Conservation (phyloP, 2,329 filamentous ascomycete genomes). For the Dothidotthia symphoricarpi region DNA sequence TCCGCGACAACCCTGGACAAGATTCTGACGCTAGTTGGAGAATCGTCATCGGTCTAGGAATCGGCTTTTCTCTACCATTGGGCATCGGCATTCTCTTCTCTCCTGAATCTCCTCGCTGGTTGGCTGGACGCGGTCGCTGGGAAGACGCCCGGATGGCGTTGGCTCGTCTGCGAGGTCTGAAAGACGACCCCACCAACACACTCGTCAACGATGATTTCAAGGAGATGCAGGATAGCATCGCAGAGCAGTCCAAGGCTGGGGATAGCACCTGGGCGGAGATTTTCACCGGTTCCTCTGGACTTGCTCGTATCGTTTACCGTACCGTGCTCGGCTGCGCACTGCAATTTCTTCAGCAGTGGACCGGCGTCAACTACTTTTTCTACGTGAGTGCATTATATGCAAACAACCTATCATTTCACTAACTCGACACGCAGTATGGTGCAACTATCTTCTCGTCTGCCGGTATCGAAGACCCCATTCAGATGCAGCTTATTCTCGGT, state of each 20-base stretch:
- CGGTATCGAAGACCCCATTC: conserved; percentile 63
- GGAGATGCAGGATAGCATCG: conserved; percentile 39
- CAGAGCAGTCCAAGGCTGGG: conserved; percentile 28
- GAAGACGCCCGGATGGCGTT: conserved; percentile 53
- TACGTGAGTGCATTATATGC: conserved; percentile 24
- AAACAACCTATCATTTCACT: conserved; percentile 1
- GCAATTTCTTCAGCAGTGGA: conserved; percentile 38
- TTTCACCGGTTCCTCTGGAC: conserved; percentile 38
- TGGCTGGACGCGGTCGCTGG: conserved; percentile 51
- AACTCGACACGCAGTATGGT: conserved; percentile 54
- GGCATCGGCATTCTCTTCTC: conserved; percentile 33
- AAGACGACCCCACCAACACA: conserved; percentile 47
- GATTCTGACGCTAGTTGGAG: conserved; percentile 39
- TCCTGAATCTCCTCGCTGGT: conserved; percentile 41
- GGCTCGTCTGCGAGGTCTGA: conserved; percentile 54
- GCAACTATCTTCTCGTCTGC: conserved; percentile 66
- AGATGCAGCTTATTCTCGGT: conserved; percentile 40
- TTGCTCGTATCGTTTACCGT: conserved; percentile 42
- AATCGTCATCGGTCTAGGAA: conserved; percentile 36
- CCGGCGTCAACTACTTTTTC: conserved; percentile 55
- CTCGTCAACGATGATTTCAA: conserved; percentile 54
- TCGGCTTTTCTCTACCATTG: conserved; percentile 32
- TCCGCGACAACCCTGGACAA: conserved; percentile 41
- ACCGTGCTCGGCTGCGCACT: conserved; percentile 31
- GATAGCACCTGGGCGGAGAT: conserved; percentile 32